These are phyloP conservation scores for Blastobotrys aristatus DNA, from an alignment of 1,139 yeast genomes.

Conservation along the genomic window DNA sequence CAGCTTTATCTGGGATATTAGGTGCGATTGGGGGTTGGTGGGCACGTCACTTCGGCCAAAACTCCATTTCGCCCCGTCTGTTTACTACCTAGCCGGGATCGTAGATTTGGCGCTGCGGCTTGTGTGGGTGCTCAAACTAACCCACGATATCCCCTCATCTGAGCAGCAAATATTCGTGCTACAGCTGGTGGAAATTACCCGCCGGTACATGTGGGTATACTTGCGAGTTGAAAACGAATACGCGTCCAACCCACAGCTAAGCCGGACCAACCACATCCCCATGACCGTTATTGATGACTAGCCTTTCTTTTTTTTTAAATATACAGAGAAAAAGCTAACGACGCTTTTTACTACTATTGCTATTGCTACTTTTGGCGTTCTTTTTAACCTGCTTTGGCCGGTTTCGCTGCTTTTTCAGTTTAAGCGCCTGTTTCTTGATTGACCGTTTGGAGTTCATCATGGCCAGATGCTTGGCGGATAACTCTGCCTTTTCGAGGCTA, in stretches of 20 bases:
- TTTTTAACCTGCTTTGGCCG: constrained; percentile 2
- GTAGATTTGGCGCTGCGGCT: constrained; percentile 63
- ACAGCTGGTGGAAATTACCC: constrained; percentile 66
- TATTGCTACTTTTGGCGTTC: background rate
- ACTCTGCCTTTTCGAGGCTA: constrained; percentile 34
- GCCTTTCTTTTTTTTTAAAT: background rate
- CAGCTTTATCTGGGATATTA: constrained; percentile 82
- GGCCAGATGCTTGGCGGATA: constrained; percentile 26
- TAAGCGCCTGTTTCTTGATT: constrained; percentile 1
- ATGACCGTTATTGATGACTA: background rate
- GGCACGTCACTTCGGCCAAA: background rate
- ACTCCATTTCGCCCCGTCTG: constrained; percentile 8
- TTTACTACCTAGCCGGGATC: constrained; percentile 51
- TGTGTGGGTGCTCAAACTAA: constrained; percentile 61
- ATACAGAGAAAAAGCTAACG: background rate
- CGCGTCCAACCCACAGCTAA: background rate
- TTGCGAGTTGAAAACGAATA: constrained; percentile 73
- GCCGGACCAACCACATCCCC: background rate
- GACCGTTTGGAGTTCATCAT: constrained; percentile 9
- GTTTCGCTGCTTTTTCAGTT: constrained; percentile 1
- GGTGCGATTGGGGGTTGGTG: constrained; percentile 78
- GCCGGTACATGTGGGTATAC: constrained; percentile 89
- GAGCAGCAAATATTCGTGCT: constrained; percentile 59
- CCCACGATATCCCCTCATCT: constrained; percentile 37
- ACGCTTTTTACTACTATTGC: background rate